phyloP scores from a whole-genome alignment of 257 asterid genomes.

The Solanum virginianum region DNA sequence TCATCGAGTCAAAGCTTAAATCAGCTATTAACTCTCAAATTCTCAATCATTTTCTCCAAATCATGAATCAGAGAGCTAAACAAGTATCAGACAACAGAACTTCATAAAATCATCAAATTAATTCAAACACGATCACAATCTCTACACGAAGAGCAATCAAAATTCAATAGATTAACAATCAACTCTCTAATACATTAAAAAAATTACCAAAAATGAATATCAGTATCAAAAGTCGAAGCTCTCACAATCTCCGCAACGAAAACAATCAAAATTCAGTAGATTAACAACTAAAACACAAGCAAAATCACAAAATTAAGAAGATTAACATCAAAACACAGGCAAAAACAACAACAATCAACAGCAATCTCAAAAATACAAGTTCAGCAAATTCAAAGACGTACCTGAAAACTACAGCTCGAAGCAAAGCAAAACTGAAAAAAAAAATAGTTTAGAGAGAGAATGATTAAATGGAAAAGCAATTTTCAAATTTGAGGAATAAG shows the following conservation, averaged over 20 bases:
- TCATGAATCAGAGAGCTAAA: background rate
- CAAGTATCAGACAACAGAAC: background rate
- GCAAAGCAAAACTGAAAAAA: background rate
- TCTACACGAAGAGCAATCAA: background rate
- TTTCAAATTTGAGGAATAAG: conserved; percentile 3
- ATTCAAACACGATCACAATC: background rate
- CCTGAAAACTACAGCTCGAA: conserved; percentile 2
- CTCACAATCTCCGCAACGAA: background rate
- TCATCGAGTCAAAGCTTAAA: background rate
- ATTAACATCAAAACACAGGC: background rate
- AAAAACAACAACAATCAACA: background rate
- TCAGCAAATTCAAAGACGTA: background rate
- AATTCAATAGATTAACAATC: background rate
- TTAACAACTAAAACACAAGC: background rate
- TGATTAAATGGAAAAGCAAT: background rate
- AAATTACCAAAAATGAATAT: background rate
- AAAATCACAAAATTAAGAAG: background rate
- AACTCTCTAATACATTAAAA: background rate
- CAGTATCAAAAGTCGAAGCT: background rate
- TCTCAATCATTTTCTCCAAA: background rate
- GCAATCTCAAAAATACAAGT: background rate
- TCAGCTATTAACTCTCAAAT: background rate
- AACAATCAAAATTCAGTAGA: background rate
- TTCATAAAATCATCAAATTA: background rate
- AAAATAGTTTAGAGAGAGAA: background rate